Evolutionary conservation across 345 rosid species (phyloP).

Genomic region (Aquilaria yunnanensis): DNA sequence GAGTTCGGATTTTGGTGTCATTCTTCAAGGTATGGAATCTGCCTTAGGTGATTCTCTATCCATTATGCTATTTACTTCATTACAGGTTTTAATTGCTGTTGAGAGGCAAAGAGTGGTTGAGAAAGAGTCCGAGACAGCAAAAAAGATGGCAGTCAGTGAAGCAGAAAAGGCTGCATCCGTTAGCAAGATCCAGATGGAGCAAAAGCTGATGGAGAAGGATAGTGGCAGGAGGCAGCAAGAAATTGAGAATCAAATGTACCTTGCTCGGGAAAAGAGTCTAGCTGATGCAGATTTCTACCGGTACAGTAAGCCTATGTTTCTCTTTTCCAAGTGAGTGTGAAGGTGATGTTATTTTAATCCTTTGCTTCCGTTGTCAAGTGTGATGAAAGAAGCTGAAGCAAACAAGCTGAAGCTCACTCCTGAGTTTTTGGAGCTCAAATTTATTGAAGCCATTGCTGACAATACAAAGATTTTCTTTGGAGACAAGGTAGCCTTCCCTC

Average conservation of each 20-base stretch:
- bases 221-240: conserved; percentile 70
- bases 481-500: conserved; percentile 47
- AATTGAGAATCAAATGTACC: conserved; percentile 76
- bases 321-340: not conserved
- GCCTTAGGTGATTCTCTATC: too few species aligned
- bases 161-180: conserved; percentile 85
- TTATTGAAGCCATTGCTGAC: conserved; percentile 77
- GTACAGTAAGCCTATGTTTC: conserved; percentile 25
- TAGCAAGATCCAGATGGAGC: conserved; percentile 82
- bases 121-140: conserved; percentile 84
- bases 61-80: not conserved
- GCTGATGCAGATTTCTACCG: conserved; percentile 86
- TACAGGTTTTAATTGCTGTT: conserved; percentile 74
- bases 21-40: too few species aligned
- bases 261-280: conserved; percentile 70
- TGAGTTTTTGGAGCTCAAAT: conserved; percentile 80
- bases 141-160: conserved; percentile 89
- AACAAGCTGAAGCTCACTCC: conserved; percentile 88
- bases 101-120: conserved; percentile 83
- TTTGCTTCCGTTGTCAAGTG: conserved; percentile 28
- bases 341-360: not conserved
- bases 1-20: too few species aligned
- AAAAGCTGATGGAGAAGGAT: conserved; percentile 84
- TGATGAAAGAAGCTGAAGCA: conserved; percentile 82
- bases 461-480: conserved; percentile 92